Percentiles rank a stretch among this genome's conserved stretches.
Evolutionary conservation across 305 asterid species (phyloP).

Genomic region (Rubia tinctorum): DNA sequence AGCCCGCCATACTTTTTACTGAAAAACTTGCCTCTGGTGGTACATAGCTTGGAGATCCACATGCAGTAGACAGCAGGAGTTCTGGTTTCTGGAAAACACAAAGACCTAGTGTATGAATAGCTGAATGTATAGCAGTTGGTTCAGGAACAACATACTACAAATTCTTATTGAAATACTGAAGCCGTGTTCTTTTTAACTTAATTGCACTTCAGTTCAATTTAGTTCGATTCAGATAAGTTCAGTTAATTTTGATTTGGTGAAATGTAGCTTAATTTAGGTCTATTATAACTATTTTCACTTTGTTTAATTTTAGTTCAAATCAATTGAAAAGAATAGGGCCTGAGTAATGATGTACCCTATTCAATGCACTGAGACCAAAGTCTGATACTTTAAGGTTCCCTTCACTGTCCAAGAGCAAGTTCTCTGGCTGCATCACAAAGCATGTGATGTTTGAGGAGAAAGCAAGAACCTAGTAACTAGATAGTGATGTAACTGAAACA

Average conservation of each 20-base stretch:
- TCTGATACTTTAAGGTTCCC: conserved; percentile 88
- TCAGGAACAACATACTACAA: too few species aligned
- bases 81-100: conserved; percentile 39
- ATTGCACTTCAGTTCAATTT: too few species aligned
- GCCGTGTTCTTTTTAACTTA: too few species aligned
- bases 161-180: conserved; percentile 11
- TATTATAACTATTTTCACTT: too few species aligned
- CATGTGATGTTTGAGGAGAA: neutral
- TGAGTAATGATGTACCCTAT: conserved; percentile 25
- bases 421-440: conserved; percentile 61
- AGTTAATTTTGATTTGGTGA: too few species aligned
- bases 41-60: conserved; percentile 84
- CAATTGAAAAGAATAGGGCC: too few species aligned
- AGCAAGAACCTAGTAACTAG: neutral
- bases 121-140: neutral
- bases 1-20: neutral
- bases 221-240: too few species aligned
- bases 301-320: too few species aligned
- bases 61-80: conserved; percentile 66
- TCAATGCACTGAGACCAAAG: conserved; percentile 81
- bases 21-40: conserved; percentile 70
- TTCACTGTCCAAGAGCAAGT: conserved; percentile 62
- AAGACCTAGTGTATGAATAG: neutral
- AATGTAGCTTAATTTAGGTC: too few species aligned
- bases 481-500: neutral